Evolutionary conservation across 169 alveolate genomes (phyloP).

Genomic region (Blepharisma undulans): DNA sequence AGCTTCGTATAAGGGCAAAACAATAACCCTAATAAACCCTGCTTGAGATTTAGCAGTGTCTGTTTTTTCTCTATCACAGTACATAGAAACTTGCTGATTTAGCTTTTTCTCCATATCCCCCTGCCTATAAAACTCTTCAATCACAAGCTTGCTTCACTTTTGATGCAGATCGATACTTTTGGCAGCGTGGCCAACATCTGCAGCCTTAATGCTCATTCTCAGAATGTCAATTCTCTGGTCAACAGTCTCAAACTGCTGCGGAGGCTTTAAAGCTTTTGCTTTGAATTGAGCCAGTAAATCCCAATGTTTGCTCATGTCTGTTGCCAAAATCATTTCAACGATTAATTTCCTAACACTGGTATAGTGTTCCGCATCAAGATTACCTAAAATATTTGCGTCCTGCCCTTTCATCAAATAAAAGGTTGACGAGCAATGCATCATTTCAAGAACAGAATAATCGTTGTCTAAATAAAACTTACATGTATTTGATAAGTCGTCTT

Average conservation of each 20-base stretch:
- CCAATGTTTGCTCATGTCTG: conserved; percentile 93
- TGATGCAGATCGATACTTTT: conserved; percentile 89
- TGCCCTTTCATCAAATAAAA: conserved; percentile 69
- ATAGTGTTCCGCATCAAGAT: conserved; percentile 57
- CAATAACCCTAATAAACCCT: conserved; percentile 91
- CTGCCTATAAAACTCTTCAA: conserved; percentile 91
- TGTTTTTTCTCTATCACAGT: conserved; percentile 92
- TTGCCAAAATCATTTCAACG: conserved; percentile 90
- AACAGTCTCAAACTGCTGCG: conserved; percentile 49
- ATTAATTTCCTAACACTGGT: conserved; percentile 78
- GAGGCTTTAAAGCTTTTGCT: conserved; percentile 55
- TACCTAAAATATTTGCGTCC: conserved; percentile 52
- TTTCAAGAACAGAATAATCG: conserved; percentile 92
- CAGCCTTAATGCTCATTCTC: conserved; percentile 84
- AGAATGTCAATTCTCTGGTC: conserved; percentile 80
- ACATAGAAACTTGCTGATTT: conserved; percentile 91
- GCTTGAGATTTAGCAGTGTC: conserved; percentile 91
- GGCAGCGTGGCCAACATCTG: conserved; percentile 94
- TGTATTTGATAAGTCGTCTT: conserved; percentile 67
- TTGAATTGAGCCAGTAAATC: conserved; percentile 84
- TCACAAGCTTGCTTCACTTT: conserved; percentile 88
- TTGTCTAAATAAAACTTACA: conserved; percentile 66
- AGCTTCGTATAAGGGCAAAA: conserved; percentile 86
- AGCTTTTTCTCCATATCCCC: conserved; percentile 87
- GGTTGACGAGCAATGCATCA: conserved; percentile 90